Base-by-base conservation (phyloP, 1,284 basidiomycete genomes). In the Somion occarium region DNA sequence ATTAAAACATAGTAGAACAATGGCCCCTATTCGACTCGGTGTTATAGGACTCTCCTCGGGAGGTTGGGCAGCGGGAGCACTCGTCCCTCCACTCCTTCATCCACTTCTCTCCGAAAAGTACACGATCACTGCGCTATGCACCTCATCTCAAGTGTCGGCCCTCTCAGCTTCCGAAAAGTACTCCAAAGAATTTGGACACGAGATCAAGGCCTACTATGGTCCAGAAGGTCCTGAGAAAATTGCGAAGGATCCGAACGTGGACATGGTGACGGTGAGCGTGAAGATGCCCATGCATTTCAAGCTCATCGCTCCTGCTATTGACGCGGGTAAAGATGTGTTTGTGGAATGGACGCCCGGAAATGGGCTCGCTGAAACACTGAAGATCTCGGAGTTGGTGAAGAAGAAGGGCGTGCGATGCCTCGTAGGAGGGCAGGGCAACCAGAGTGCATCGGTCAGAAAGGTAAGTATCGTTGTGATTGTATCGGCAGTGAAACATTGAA, bases 321-420 rank as follows among this genome's bases (percentile, higher is more conserved):
- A 63, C 19, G 64, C 65, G 13, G 65, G 67, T 20, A 72, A 72
- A 53, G 59, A 67, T 50, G 41, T 72, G 38, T 72, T 72, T 51
- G 52, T 71, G 4, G 70, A 73, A 50, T 72, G 70, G 70, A 69
- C 70, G 5, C 62, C 58, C 19, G 69, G 68, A n/a, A 57, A 48
- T 18, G 58, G 23, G 19, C 13, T 22, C 42, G 42, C 42, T 4
- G 65, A 70, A 54, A 64, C 66, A 3, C 46, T 37, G 3, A 60
- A 65, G 53, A 57, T 73, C 4, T 64, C 65, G 7, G 59, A 64
- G 12, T 55, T 58, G 2, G 70, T 67, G 2, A 61, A 56, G 38
- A 51, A 52, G 41, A 65, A 68, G 37, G 65, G 68, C 0, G 53
- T 71, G 1, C 61, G 53, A 38, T 61, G 57, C 2, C 57, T 70